A percentile compares a stretch with the other conserved stretches of the same genome.
Evolutionary conservation across 2,329 filamentous ascomycete species (phyloP).

Genomic region (Alternaria solani): DNA sequence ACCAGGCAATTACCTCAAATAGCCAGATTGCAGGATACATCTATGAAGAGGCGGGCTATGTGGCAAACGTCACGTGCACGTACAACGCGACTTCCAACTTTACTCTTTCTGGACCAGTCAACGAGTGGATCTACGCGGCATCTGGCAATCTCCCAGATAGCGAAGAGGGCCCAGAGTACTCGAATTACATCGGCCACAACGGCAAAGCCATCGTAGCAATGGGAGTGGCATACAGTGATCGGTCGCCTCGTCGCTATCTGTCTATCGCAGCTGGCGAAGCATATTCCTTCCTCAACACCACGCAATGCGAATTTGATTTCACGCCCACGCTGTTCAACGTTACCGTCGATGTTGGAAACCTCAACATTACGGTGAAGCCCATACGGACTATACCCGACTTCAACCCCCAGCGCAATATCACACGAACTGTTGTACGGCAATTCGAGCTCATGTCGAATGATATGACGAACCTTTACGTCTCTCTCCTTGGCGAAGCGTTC

Average conservation of each 20-base stretch:
- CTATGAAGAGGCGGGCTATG: conserved; percentile 23
- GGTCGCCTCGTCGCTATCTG: conserved; percentile 37
- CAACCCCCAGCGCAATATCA: conserved; percentile 43
- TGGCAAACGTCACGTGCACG: conserved; percentile 44
- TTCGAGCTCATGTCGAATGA: conserved; percentile 51
- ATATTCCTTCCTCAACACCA: conserved; percentile 42
- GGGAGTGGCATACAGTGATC: conserved; percentile 37
- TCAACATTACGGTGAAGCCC: conserved; percentile 39
- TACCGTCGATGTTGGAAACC: conserved; percentile 37
- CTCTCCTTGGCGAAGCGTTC: conserved; percentile 48
- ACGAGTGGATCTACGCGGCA: conserved; percentile 38
- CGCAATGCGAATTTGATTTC: conserved; percentile 45
- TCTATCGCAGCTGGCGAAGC: conserved; percentile 42
- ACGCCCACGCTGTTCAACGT: conserved; percentile 39
- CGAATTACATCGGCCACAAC: conserved; percentile 43
- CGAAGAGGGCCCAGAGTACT: conserved; percentile 35
- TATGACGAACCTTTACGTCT: conserved; percentile 50
- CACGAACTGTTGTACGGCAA: conserved; percentile 40
- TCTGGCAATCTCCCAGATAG: conserved; percentile 35
- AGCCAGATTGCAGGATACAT: conserved; percentile 35
- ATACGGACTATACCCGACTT: conserved; percentile 27
- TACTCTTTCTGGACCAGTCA: conserved; percentile 26
- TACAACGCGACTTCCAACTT: conserved; percentile 50
- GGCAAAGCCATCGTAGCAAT: conserved; percentile 43
- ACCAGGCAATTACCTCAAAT: conserved; percentile 26